Evolutionary conservation across 176 grass and related monocot genomes (phyloP).

Genomic region (Oryza meridionalis): DNA sequence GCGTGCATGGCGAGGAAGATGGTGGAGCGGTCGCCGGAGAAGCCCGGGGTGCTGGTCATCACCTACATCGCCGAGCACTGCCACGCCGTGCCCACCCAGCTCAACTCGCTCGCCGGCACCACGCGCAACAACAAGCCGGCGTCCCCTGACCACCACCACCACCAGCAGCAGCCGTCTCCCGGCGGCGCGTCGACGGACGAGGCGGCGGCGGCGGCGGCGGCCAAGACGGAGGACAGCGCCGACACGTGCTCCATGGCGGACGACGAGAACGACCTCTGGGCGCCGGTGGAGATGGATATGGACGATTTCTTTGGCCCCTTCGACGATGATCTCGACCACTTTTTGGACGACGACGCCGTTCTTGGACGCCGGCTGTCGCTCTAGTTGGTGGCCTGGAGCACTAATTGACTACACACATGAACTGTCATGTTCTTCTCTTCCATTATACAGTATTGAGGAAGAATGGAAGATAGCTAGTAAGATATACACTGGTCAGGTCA

Average conservation of each 20-base stretch:
- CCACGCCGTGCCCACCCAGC: conserved; percentile 70
- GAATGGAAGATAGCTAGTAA: background rate
- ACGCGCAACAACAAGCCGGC: conserved; percentile 46
- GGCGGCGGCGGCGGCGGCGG: background rate
- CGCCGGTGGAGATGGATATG: conserved; percentile 35
- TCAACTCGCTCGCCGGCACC: conserved; percentile 66
- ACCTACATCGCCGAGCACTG: conserved; percentile 94
- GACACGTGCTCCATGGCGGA: conserved; percentile 31
- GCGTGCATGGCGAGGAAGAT: conserved; percentile 77
- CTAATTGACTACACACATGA: background rate
- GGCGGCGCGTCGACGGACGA: background rate
- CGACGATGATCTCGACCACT: conserved; percentile 27
- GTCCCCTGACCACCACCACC: background rate
- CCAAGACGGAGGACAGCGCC: conserved; percentile 33
- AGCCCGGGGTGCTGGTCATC: conserved; percentile 72
- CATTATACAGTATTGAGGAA: background rate
- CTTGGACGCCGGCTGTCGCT: conserved; percentile 40
- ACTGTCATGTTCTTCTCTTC: background rate
- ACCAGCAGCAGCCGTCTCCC: background rate
- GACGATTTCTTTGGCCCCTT: conserved; percentile 24
- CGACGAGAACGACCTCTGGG: conserved; percentile 40
- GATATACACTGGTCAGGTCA: background rate
- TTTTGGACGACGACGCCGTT: background rate
- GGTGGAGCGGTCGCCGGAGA: conserved; percentile 75
- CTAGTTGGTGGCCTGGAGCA: conserved; percentile 2